Base-by-base conservation (phyloP, 495 filamentous ascomycete species). In the Tuber indicum region DNA sequence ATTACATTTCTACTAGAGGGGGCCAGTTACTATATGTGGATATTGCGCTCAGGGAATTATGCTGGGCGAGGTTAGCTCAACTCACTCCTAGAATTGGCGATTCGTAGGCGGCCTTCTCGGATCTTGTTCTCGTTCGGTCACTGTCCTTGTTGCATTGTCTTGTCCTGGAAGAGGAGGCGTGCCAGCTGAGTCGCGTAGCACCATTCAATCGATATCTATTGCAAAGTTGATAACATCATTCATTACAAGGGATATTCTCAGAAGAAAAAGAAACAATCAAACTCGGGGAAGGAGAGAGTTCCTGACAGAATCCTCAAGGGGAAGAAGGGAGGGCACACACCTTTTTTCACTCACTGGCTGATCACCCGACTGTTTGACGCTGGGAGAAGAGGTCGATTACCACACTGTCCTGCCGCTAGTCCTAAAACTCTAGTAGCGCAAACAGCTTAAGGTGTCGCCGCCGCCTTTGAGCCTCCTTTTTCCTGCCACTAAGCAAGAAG, bases 381-480 rank as follows among this genome's bases (percentile, higher is more conserved):
- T 76, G 71, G 73, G 14, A 72, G 76, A 66, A 73, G 73, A 72
- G 76, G 47, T 71, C 77, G 66, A 79, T 78, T 80, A 80, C 75
- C 77, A 69, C 76, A 76, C 76, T 69, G 78, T 73, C n/a, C 77
- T 80, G 77, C 78, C 78, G 78, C 78, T 80, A 80, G 78, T 76
- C 78, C 78, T 58, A 80, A 79, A 80, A 62, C 41, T 71, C 78
- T 73, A 80, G 76, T 80, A 80, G 78, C 77, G 78, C 71, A 77
- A 66, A 47, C 74, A 79, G 71, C 74, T 79, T 76, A 76, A 80
- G 77, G 78, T 80, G 77, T 79, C 74, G 77, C 74, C 75, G 77
- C 72, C 75, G 77, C 74, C 78, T 80, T 66, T 80, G 78, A 80
- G 78, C 78, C 78, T 80, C 78, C 78, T 76, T 76, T 78, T 47